Evolutionary conservation across 441 rosid species (phyloP).

Genomic region (Pelargonium australe): DNA sequence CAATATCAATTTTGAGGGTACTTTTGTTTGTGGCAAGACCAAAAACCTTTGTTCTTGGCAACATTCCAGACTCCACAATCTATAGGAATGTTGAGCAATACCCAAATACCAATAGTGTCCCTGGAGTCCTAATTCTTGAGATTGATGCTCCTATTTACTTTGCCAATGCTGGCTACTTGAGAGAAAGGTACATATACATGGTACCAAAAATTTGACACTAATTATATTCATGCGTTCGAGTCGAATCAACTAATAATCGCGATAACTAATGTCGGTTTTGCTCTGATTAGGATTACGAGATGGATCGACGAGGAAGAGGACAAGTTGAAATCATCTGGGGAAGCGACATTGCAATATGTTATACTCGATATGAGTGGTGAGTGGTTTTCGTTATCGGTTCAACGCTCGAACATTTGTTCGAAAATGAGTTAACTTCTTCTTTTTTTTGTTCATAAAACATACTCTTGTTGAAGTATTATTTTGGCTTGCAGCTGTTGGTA

Average conservation of each 20-base stretch:
- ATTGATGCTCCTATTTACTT: slow-evolving; percentile 94
- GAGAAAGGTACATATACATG: slow-evolving; percentile 58
- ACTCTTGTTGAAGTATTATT: not conserved
- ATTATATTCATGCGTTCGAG: not conserved
- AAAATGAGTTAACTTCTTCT: too few species aligned
- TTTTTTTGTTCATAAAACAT: not conserved
- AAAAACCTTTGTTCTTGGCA: slow-evolving; percentile 60
- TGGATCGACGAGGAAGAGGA: slow-evolving; percentile 96
- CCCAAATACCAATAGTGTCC: slow-evolving; percentile 45
- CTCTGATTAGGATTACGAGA: slow-evolving; percentile 23
- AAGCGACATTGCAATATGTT: slow-evolving; percentile 58
- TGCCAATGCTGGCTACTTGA: slow-evolving; percentile 73
- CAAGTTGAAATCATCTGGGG: slow-evolving; percentile 43
- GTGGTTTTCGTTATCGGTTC: slow-evolving; percentile 5
- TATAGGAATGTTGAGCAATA: slow-evolving; percentile 84
- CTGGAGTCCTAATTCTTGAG: slow-evolving; percentile 74
- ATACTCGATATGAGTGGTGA: slow-evolving; percentile 73
- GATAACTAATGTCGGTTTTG: too few species aligned
- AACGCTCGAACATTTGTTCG: too few species aligned
- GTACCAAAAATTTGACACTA: too few species aligned
- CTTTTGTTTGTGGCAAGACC: slow-evolving; percentile 88
- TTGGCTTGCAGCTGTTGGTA: slow-evolving; percentile 51
- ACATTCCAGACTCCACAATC: slow-evolving; percentile 62
- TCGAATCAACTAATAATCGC: too few species aligned
- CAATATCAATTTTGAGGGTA: slow-evolving; percentile 60